Conservation (phyloP, 2,329 filamentous ascomycete genomes). For the Penicillium sp. region DNA sequence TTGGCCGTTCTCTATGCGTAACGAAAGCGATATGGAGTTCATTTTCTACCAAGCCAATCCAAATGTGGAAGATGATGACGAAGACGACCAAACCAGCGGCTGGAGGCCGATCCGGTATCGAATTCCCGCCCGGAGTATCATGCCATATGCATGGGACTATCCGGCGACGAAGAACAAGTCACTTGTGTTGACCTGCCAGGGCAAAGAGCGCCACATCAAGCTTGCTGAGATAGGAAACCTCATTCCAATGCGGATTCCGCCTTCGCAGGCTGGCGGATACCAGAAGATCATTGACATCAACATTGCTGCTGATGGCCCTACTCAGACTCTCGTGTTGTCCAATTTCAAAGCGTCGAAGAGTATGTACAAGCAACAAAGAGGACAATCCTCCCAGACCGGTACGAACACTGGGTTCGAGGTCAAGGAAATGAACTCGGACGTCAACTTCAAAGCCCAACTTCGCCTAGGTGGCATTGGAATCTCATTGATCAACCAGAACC, state of each 20-base stretch:
- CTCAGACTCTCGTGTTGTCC: slow-evolving; percentile 87
- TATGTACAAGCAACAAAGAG: slow-evolving; percentile 70
- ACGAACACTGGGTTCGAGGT: slow-evolving; percentile 79
- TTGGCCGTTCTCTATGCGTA: slow-evolving; percentile 98
- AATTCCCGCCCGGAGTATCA: slow-evolving; percentile 89
- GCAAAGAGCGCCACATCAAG: slow-evolving; percentile 86
- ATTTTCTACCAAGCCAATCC: slow-evolving; percentile 95
- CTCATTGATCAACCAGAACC: slow-evolving; percentile 86
- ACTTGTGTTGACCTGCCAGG: slow-evolving; percentile 75
- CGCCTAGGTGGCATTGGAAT: slow-evolving; percentile 87
- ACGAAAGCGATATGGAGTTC: slow-evolving; percentile 95
- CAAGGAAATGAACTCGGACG: slow-evolving; percentile 83
- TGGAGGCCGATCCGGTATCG: slow-evolving; percentile 94
- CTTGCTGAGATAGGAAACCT: slow-evolving; percentile 95
- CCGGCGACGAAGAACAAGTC: slow-evolving; percentile 96
- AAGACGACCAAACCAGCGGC: slow-evolving; percentile 71
- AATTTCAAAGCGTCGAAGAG: slow-evolving; percentile 94
- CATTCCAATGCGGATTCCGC: slow-evolving; percentile 85
- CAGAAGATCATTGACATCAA: slow-evolving; percentile 95
- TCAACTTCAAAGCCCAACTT: slow-evolving; percentile 85
- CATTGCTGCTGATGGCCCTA: slow-evolving; percentile 91
- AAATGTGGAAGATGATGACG: slow-evolving; percentile 89
- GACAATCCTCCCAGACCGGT: slow-evolving; percentile 58
- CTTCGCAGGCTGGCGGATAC: slow-evolving; percentile 59
- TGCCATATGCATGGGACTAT: slow-evolving; percentile 99